Evolutionary conservation across 2,329 filamentous ascomycete genomes (phyloP).

Genomic region (Leptographium galeiforme): DNA sequence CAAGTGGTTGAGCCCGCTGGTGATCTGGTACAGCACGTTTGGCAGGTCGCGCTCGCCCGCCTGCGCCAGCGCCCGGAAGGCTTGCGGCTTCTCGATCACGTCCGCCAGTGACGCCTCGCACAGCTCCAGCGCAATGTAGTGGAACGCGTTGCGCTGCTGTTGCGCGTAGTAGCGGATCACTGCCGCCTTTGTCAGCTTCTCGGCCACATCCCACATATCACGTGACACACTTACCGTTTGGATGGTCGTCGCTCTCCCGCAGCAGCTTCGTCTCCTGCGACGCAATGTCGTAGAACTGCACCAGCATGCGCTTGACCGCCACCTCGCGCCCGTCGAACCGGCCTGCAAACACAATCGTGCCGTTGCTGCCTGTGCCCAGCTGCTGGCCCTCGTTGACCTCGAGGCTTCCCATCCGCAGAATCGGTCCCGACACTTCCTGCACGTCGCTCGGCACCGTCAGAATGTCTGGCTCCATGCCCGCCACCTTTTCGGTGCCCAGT

Average conservation of each 20-base stretch:
- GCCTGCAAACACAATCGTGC: slow-evolving; percentile 93
- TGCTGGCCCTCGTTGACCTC: slow-evolving; percentile 51
- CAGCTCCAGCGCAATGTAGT: slow-evolving; percentile 91
- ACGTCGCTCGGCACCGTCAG: slow-evolving; percentile 43
- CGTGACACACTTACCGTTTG: slow-evolving; percentile 45
- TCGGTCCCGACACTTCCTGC: slow-evolving; percentile 44
- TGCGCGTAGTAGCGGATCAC: slow-evolving; percentile 95
- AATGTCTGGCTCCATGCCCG: slow-evolving; percentile 47
- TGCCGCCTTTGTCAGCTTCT: slow-evolving; percentile 15
- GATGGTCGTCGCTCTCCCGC: slow-evolving; percentile 87
- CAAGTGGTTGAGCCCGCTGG: slow-evolving; percentile 75
- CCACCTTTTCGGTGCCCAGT: slow-evolving; percentile 30
- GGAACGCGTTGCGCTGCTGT: slow-evolving; percentile 73
- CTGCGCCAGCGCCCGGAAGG: slow-evolving; percentile 55
- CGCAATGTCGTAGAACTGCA: slow-evolving; percentile 90
- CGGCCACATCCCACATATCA: not conserved
- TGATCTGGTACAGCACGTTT: slow-evolving; percentile 75
- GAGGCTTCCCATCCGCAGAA: slow-evolving; percentile 48
- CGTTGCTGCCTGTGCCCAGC: slow-evolving; percentile 75
- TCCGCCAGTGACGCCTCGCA: slow-evolving; percentile 91
- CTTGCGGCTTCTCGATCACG: slow-evolving; percentile 62
- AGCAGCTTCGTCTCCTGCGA: slow-evolving; percentile 85
- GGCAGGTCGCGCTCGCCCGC: slow-evolving; percentile 65
- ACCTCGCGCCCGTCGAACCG: slow-evolving; percentile 87
- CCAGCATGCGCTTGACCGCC: slow-evolving; percentile 91